Base-by-base conservation (phyloP, 73 alveolate genomes). In the Paramecium primaurelia region DNA sequence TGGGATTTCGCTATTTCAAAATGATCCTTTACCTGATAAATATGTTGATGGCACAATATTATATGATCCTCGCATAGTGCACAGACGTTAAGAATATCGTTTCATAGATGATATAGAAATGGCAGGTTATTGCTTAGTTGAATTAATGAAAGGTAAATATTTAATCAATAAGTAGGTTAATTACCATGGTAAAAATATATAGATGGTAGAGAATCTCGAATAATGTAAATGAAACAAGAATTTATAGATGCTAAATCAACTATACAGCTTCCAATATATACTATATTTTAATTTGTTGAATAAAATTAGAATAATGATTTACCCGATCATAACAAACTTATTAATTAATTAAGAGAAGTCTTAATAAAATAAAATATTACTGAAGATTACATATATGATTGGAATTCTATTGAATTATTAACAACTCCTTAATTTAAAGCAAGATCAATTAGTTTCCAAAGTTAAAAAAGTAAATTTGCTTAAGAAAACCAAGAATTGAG, bases 71-170 rank as follows among this genome's bases (percentile, higher is more conserved):
- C 25, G 58, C 0, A 38, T 22, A 10, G 88, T 75, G 42, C 88
- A 75, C 34, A 38, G 28, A 38, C 34, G 60, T 30, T 38, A 75
- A 42, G 59, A 38, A 22, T 75, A 75, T 42, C 36, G 68, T 9
- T 75, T 30, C 22, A 75, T 75, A 30, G 88, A 75, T 42, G 88
- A 75, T 37, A 22, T 75, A n/a, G 88, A 75, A 37, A 75, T 75
- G 88, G 37, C 28, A 14, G 88, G 64, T 38, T 75, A 75, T 75
- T 38, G 68, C 6, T 36, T 75, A 7, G 47, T 42, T n/a, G 58
- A 75, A n/a, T 38, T 75, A 12, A 37, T 30, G 20, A 75, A 75
- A 75, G 84, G 84, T 64, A 64, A 64, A 28, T 14, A 9, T 28
- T 51, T 34, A 2, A 28, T 64, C 0, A 14, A 54, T 54, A 32